Evolutionary conservation across 805 yeast genomes (phyloP).

Genomic region (Candida khao-thaluensis): DNA sequence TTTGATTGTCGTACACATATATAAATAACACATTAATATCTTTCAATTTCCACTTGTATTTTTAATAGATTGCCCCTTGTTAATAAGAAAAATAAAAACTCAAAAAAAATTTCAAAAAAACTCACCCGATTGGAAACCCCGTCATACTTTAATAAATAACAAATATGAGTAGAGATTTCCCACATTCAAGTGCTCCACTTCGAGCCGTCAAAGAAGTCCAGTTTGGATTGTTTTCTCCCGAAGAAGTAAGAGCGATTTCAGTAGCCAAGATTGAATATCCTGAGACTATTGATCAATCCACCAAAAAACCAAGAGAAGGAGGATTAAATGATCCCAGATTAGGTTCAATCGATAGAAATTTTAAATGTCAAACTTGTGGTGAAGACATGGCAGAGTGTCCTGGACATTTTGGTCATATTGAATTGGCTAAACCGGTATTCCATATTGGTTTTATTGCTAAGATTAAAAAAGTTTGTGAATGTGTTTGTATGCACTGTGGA

Average conservation of each 20-base stretch:
- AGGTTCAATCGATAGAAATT: conserved; percentile 95
- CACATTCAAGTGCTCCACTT: conserved; percentile 97
- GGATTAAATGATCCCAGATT: conserved; percentile 96
- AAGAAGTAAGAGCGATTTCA: conserved; percentile 91
- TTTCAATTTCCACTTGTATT: conserved; percentile 10
- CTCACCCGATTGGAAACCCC: conserved; percentile 5
- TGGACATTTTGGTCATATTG: conserved; percentile 99
- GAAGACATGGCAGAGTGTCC: conserved; percentile 99
- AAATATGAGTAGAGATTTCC: conserved; percentile 54
- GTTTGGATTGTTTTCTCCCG: conserved; percentile 97
- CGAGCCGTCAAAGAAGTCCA: conserved; percentile 98
- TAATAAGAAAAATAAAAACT: conserved; percentile 6
- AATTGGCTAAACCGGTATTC: conserved; percentile 96
- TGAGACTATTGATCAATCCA: conserved; percentile 98
- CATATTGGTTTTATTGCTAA: conserved; percentile 96
- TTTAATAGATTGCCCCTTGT: conserved; percentile 12
- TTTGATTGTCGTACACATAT: conserved; percentile 24
- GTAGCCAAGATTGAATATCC: conserved; percentile 98
- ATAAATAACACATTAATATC: conserved; percentile 1
- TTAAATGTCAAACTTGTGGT: conserved; percentile 98
- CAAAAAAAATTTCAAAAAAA: conserved; percentile 9
- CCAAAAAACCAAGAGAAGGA: conserved; percentile 91
- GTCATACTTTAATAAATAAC: too few species aligned
- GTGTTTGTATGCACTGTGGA: conserved; percentile 99
- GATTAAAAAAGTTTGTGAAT: conserved; percentile 92